These are phyloP conservation scores for Furcasterigmium furcatum DNA, from an alignment of 2,329 filamentous ascomycete genomes.

Conservation along the genomic window DNA sequence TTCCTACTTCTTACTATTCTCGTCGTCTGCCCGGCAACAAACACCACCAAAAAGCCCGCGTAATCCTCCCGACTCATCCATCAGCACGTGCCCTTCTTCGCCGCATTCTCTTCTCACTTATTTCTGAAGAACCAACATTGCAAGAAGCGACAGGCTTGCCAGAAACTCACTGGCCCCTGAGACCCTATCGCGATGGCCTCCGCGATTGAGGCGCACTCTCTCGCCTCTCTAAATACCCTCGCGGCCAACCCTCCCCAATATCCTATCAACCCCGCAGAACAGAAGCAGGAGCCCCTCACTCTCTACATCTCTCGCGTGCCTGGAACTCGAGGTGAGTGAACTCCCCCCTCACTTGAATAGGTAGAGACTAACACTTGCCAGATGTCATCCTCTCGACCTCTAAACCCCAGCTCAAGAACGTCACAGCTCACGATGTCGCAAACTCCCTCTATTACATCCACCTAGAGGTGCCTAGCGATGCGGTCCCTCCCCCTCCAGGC, in stretches of 20 bases:
- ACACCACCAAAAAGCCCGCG: background rate
- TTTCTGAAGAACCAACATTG: too few species aligned
- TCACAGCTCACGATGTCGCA: slow-evolving; percentile 82
- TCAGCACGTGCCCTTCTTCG: too few species aligned
- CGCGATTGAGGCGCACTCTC: slow-evolving; percentile 74
- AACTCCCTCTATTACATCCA: slow-evolving; percentile 92
- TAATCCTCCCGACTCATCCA: background rate
- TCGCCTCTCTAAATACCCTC: slow-evolving; percentile 74
- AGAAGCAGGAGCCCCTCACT: slow-evolving; percentile 66
- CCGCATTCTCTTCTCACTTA: too few species aligned
- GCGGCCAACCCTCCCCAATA: slow-evolving; percentile 86
- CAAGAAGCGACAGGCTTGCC: background rate
- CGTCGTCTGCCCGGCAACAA: too few species aligned
- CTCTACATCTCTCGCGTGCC: slow-evolving; percentile 94
- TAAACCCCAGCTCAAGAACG: slow-evolving; percentile 84
- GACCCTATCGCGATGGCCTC: slow-evolving; percentile 22
- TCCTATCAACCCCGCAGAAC: slow-evolving; percentile 70
- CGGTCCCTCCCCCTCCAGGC: slow-evolving; percentile 26
- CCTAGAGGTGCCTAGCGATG: slow-evolving; percentile 62
- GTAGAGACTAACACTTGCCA: slow-evolving; percentile 28
- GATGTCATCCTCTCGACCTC: slow-evolving; percentile 91
- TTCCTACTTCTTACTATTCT: too few species aligned
- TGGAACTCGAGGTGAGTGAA: slow-evolving; percentile 71
- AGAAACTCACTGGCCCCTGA: background rate
- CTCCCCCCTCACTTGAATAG: slow-evolving; percentile 6